Evolutionary conservation across 2,329 filamentous ascomycete genomes (phyloP).

Genomic region (Cladosporium sp.): DNA sequence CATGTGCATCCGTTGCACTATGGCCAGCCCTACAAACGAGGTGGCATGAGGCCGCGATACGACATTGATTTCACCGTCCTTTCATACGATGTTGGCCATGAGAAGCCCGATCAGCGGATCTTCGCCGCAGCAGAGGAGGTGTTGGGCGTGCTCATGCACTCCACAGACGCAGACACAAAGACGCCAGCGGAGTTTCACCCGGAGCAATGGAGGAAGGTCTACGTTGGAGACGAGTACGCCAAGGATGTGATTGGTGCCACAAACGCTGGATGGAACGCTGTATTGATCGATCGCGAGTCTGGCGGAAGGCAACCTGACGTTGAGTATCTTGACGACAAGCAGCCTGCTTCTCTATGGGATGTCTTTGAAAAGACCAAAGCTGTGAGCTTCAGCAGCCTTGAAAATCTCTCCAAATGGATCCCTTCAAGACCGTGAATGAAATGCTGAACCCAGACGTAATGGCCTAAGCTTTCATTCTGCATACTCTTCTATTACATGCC

Average conservation of each 20-base stretch:
- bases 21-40: slow-evolving; percentile 10
- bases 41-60: slow-evolving; percentile 3
- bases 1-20: slow-evolving; percentile 36
- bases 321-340: slow-evolving; percentile 18
- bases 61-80: slow-evolving; percentile 54
- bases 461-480: no score
- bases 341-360: slow-evolving; percentile 14
- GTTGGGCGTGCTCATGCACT: slow-evolving; percentile 29
- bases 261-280: slow-evolving; percentile 42
- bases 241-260: slow-evolving; percentile 47
- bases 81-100: slow-evolving; percentile 56
- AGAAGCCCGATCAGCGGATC: slow-evolving; percentile 53
- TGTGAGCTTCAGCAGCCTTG: slow-evolving; percentile 21
- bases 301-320: slow-evolving; percentile 13
- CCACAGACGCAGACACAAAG: slow-evolving; percentile 23
- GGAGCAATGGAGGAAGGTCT: slow-evolving; percentile 36
- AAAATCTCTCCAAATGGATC: slow-evolving; percentile 21
- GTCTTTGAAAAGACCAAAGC: slow-evolving; percentile 17
- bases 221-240: slow-evolving; percentile 49
- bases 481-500: no score
- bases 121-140: slow-evolving; percentile 50
- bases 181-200: not conserved
- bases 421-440: not conserved
- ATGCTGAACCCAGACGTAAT: no score
- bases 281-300: slow-evolving; percentile 37